Evolutionary conservation across 805 yeast species (phyloP).

Genomic region (Candida alai): DNA sequence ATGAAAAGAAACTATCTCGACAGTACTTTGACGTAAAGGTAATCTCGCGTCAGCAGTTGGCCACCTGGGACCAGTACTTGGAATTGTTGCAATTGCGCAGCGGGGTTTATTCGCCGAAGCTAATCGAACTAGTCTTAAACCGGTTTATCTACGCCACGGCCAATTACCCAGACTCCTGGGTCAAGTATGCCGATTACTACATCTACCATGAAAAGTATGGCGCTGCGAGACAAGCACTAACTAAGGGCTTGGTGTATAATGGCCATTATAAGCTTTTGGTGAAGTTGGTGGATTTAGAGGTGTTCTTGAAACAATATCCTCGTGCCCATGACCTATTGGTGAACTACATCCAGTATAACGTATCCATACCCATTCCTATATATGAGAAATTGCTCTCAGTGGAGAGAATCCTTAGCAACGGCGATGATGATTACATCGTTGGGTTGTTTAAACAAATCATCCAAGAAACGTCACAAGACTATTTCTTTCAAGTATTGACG

Average conservation of each 20-base stretch:
- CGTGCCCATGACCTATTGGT: constrained; percentile 36
- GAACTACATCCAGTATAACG: constrained; percentile 21
- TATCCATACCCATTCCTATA: constrained; percentile 28
- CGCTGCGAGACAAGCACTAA: constrained; percentile 37
- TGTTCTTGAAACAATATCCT: constrained; percentile 30
- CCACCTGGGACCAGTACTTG: constrained; percentile 57
- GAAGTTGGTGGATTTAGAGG: constrained; percentile 43
- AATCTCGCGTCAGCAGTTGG: constrained; percentile 44
- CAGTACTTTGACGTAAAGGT: constrained; percentile 36
- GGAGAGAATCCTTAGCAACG: constrained; percentile 30
- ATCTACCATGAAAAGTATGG: constrained; percentile 22
- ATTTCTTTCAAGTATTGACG: constrained; percentile 31
- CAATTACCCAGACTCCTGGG: constrained; percentile 46
- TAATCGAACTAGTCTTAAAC: constrained; percentile 37
- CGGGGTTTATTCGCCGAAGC: constrained; percentile 17
- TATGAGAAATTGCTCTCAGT: constrained; percentile 42
- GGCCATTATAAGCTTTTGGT: constrained; percentile 29
- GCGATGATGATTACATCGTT: constrained; percentile 23
- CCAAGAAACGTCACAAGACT: constrained; percentile 27
- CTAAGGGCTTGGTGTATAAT: constrained; percentile 27
- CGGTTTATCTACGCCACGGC: constrained; percentile 47
- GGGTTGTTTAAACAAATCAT: constrained; percentile 28
- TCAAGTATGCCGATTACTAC: constrained; percentile 45
- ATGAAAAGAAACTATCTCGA: constrained; percentile 39
- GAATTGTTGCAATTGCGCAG: constrained; percentile 45